These are phyloP conservation scores for Malus fusca DNA, from an alignment of 306 rosid species.

Conservation along the genomic window DNA sequence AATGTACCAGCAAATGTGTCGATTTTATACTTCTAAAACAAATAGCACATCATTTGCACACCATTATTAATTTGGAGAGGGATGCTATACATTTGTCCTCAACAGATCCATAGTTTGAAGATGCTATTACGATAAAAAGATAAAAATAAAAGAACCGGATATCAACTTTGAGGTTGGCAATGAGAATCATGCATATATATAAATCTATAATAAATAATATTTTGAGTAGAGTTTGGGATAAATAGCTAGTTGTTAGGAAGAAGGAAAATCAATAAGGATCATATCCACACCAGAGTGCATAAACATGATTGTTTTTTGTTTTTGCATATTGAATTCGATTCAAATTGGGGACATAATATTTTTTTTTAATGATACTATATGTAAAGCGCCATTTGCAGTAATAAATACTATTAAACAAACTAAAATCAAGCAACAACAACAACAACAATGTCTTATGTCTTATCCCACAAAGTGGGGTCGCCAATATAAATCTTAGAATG, in stretches of 20 bases:
- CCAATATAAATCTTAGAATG: too few species aligned
- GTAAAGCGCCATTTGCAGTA: not conserved
- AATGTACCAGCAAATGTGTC: not conserved
- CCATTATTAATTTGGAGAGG: not conserved
- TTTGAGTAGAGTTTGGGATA: not conserved
- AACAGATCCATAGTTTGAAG: not conserved
- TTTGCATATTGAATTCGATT: too few species aligned
- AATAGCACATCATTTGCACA: not conserved
- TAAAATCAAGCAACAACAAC: too few species aligned
- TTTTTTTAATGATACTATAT: too few species aligned
- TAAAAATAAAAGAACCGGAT: too few species aligned
- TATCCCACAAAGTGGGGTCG: too few species aligned
- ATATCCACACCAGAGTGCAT: rapidly evolving
- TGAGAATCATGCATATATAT: not conserved
- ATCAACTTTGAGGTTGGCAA: not conserved
- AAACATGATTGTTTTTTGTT: too few species aligned
- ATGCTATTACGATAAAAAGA: too few species aligned
- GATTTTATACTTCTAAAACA: not conserved
- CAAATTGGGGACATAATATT: too few species aligned
- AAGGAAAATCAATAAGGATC: rapidly evolving
- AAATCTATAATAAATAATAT: too few species aligned
- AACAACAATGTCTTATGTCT: too few species aligned
- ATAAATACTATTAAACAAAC: not conserved
- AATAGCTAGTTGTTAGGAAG: too few species aligned
- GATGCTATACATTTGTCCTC: not conserved